phyloP scores from a whole-genome alignment of 257 asterid species.

The Plantago major region DNA sequence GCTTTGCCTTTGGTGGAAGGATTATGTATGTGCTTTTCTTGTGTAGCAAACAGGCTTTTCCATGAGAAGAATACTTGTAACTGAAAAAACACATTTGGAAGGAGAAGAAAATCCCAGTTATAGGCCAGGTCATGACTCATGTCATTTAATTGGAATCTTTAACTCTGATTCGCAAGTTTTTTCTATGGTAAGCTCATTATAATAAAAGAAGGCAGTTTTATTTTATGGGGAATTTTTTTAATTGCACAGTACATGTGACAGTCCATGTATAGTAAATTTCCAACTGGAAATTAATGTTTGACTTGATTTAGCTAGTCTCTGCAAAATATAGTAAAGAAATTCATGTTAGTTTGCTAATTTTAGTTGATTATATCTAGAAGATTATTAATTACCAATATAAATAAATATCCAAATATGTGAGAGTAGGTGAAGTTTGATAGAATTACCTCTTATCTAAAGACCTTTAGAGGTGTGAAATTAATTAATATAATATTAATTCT shows the following conservation, averaged over 20 bases:
- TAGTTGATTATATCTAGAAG: too few species aligned
- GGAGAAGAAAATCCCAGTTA: conserved; percentile 24
- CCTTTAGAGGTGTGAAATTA: too few species aligned
- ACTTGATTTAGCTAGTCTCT: conserved; percentile 25
- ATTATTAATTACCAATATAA: too few species aligned
- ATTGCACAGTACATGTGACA: conserved; percentile 17
- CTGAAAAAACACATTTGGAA: conserved; percentile 27
- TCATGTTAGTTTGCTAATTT: too few species aligned
- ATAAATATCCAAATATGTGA: too few species aligned
- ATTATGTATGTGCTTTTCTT: conserved; percentile 43
- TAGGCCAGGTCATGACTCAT: conserved; percentile 29
- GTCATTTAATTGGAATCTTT: conserved; percentile 27
- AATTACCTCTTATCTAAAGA: too few species aligned
- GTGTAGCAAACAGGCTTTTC: conserved; percentile 27
- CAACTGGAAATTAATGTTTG: conserved; percentile 15
- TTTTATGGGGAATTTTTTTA: background rate
- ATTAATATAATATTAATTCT: too few species aligned
- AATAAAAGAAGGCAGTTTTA: conserved; percentile 6
- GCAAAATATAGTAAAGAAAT: too few species aligned
- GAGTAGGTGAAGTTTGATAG: too few species aligned
- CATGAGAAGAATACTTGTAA: conserved; percentile 29
- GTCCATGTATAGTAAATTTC: conserved; percentile 4
- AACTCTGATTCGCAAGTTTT: background rate
- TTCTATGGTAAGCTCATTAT: conserved; percentile 5
- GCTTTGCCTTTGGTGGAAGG: conserved; percentile 45